These are phyloP conservation scores for Cladophialophora chaetospira DNA, from an alignment of 2,329 filamentous ascomycete genomes.

Conservation along the genomic window DNA sequence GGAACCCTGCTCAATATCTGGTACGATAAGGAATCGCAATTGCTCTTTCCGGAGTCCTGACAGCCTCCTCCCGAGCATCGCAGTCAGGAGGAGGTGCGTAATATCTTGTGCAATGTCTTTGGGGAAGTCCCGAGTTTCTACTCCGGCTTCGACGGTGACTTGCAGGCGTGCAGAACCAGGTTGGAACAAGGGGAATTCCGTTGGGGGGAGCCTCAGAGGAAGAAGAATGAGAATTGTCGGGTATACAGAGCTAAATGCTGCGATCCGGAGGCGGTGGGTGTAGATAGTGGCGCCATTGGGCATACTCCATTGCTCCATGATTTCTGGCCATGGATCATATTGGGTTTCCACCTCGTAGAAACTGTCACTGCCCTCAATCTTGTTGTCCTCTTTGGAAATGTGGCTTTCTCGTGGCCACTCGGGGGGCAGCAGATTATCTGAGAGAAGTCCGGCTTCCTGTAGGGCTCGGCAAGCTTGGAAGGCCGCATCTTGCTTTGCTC, in stretches of 20 bases:
- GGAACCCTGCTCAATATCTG: conserved; percentile 10
- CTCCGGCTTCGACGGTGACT: conserved; percentile 7
- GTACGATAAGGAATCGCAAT: conserved; percentile 25
- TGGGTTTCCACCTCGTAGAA: conserved; percentile 36
- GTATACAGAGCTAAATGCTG: not conserved
- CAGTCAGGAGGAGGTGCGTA: conserved; percentile 12
- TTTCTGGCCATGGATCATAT: conserved; percentile 42
- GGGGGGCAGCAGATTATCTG: conserved; percentile 72
- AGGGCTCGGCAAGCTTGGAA: conserved; percentile 76
- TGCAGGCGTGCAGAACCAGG: not conserved
- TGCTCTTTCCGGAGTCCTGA: conserved; percentile 12
- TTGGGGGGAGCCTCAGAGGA: conserved; percentile 15
- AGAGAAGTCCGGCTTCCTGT: conserved; percentile 70
- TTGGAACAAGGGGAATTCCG: conserved; percentile 17
- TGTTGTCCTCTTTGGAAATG: conserved; percentile 23
- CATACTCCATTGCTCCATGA: conserved; percentile 32
- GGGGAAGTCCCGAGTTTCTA: conserved; percentile 1
- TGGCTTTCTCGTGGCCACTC: conserved; percentile 29
- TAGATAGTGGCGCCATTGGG: conserved; percentile 3
- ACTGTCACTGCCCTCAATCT: conserved; percentile 19
- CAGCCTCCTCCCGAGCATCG: conserved; percentile 16
- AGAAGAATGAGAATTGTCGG: conserved; percentile 24
- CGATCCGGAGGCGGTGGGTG: conserved; percentile 20
- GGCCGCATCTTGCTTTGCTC: conserved; percentile 77
- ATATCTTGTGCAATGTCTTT: conserved; percentile 14